Percentiles rank a stretch among this genome's conserved stretches.
These are phyloP conservation scores for Eremothecium gossypii DNA, from an alignment of 1,139 yeast species.

Conservation along the genomic window DNA sequence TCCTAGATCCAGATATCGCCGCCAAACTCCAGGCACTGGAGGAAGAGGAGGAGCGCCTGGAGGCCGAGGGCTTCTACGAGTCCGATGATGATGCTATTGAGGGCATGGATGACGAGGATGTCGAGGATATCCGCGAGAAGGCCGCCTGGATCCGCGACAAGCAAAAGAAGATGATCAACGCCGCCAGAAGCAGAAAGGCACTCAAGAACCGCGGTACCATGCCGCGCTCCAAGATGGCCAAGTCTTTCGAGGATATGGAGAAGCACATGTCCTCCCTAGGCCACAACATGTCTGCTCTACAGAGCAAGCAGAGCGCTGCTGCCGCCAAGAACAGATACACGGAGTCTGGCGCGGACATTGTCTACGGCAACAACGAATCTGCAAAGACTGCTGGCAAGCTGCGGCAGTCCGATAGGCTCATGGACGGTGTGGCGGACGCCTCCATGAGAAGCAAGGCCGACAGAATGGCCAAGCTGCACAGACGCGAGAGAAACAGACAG, in stretches of 20 bases:
- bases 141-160: slow-evolving; percentile 94
- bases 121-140: slow-evolving; percentile 68
- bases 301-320: slow-evolving; percentile 38
- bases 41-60: slow-evolving; percentile 92
- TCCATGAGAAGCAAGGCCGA: slow-evolving; percentile 80
- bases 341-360: slow-evolving; percentile 68
- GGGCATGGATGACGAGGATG: slow-evolving; percentile 59
- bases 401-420: slow-evolving; percentile 70
- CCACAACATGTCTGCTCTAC: slow-evolving; percentile 66
- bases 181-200: slow-evolving; percentile 79
- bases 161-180: slow-evolving; percentile 87
- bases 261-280: slow-evolving; percentile 83
- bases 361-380: slow-evolving; percentile 38
- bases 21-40: slow-evolving; percentile 89
- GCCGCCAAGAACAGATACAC: slow-evolving; percentile 34
- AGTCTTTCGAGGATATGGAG: slow-evolving; percentile 74
- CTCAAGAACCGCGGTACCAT: slow-evolving; percentile 80
- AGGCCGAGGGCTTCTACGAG: slow-evolving; percentile 90
- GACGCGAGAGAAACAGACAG: slow-evolving; percentile 86
- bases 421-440: slow-evolving; percentile 80
- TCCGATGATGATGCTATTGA: slow-evolving; percentile 66
- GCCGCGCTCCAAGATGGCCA: slow-evolving; percentile 84
- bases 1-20: slow-evolving; percentile 91
- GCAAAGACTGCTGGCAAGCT: slow-evolving; percentile 33
- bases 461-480: slow-evolving; percentile 76